A percentile compares a stretch with the other conserved stretches of the same genome.
phyloP scores from a whole-genome alignment of 1,139 yeast genomes.

The Kodamaea fungicola region DNA sequence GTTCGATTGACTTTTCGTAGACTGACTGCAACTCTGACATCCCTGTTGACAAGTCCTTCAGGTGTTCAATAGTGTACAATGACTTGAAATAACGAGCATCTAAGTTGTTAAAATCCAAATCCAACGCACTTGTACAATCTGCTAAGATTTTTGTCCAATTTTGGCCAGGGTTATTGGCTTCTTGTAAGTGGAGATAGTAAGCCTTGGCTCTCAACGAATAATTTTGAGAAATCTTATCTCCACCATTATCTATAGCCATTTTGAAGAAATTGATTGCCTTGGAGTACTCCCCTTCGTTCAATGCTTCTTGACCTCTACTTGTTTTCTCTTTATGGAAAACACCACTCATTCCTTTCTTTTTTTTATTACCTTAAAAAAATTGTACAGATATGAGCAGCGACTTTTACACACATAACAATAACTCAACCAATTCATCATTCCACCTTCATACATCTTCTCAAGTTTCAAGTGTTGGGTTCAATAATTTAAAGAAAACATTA shows the following conservation, averaged over 20 bases:
- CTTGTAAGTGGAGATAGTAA: slow-evolving; percentile 11
- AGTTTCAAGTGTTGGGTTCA: slow-evolving; percentile 41
- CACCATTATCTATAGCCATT: slow-evolving; percentile 14
- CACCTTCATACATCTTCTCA: slow-evolving; percentile 19
- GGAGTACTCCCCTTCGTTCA: slow-evolving; percentile 13
- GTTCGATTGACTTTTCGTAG: slow-evolving; percentile 25
- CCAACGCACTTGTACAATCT: slow-evolving; percentile 30
- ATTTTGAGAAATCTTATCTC: slow-evolving; percentile 9
- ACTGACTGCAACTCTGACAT: slow-evolving; percentile 25
- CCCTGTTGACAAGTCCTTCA: slow-evolving; percentile 23
- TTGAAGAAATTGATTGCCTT: slow-evolving; percentile 18
- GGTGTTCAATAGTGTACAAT: slow-evolving; percentile 23
- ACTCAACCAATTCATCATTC: slow-evolving; percentile 19
- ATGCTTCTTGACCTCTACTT: slow-evolving; percentile 8
- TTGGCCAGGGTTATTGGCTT: slow-evolving; percentile 6
- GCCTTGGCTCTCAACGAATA: slow-evolving; percentile 18
- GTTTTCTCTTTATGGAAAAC: slow-evolving; percentile 6
- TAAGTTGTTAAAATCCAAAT: slow-evolving; percentile 17
- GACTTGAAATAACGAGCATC: slow-evolving; percentile 24
- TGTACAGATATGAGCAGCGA: not conserved
- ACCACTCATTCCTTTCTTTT: slow-evolving; percentile 2
- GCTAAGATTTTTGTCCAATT: slow-evolving; percentile 16
- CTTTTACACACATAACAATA: slow-evolving; percentile 20
- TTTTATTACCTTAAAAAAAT: too few species aligned
- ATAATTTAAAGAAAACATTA: slow-evolving; percentile 31